These are phyloP conservation scores for Inga laurina DNA, from an alignment of 306 rosid genomes.

Conservation along the genomic window DNA sequence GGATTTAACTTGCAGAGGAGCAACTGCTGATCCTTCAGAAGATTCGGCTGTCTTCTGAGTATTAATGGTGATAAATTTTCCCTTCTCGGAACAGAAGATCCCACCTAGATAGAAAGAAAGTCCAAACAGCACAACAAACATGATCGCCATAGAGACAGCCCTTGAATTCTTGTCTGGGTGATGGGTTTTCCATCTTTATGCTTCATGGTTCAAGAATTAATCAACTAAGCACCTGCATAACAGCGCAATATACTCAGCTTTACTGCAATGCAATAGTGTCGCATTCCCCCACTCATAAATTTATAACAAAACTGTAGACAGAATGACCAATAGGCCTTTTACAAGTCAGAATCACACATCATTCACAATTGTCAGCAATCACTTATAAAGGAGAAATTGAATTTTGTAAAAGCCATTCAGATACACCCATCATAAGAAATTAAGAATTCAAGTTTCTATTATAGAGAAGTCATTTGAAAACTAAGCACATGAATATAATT, in stretches of 20 bases:
- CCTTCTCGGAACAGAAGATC: slow-evolving; percentile 61
- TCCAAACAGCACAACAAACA: slow-evolving; percentile 66
- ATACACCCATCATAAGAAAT: neutral
- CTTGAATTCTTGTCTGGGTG: slow-evolving; percentile 49
- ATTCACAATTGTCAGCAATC: slow-evolving; percentile 15
- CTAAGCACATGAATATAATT: neutral
- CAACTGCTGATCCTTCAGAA: slow-evolving; percentile 43
- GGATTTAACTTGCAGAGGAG: slow-evolving; percentile 56
- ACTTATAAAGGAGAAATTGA: neutral
- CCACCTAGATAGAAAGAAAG: slow-evolving; percentile 94
- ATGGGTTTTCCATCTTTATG: slow-evolving; percentile 87
- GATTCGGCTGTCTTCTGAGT: slow-evolving; percentile 45
- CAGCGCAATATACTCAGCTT: slow-evolving; percentile 12
- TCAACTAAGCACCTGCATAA: slow-evolving; percentile 54
- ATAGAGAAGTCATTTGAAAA: neutral
- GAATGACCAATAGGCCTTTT: neutral
- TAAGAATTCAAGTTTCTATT: slow-evolving; percentile 6
- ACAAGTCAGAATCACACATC: neutral
- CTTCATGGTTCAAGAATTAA: slow-evolving; percentile 61
- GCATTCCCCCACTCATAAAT: neutral
- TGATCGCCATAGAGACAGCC: slow-evolving; percentile 52
- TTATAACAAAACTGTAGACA: neutral
- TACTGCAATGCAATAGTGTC: neutral
- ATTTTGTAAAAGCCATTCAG: slow-evolving; percentile 28
- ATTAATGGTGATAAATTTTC: slow-evolving; percentile 31